Evolutionary conservation across 176 grass and related monocot species (phyloP).

Genomic region (Musa troglodytarum): DNA sequence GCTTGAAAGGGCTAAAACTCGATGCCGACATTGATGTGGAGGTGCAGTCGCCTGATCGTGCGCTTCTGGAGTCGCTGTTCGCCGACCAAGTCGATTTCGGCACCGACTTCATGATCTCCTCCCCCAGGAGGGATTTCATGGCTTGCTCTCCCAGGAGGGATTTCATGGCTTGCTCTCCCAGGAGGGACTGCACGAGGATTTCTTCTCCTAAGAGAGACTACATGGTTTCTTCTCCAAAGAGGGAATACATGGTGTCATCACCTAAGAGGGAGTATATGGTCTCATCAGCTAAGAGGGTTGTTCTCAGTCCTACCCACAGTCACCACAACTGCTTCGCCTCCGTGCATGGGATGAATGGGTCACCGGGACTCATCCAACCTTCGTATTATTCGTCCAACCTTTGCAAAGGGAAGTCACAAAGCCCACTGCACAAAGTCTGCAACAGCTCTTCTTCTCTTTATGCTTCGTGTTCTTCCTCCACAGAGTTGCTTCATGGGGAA

Average conservation of each 20-base stretch:
- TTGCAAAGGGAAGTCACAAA: slow-evolving; percentile 37
- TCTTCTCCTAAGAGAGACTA: slow-evolving; percentile 46
- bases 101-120: slow-evolving; percentile 50
- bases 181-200: slow-evolving; percentile 39
- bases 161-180: slow-evolving; percentile 40
- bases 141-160: slow-evolving; percentile 39
- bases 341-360: slow-evolving; percentile 12
- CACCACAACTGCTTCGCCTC: slow-evolving; percentile 4
- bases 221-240: slow-evolving; percentile 43
- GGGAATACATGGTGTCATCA: slow-evolving; percentile 37
- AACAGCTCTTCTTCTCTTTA: slow-evolving; percentile 34
- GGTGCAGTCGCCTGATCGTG: slow-evolving; percentile 50
- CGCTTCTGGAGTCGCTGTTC: slow-evolving; percentile 53
- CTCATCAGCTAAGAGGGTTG: neutral
- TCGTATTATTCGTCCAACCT: slow-evolving; percentile 9
- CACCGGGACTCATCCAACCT: slow-evolving; percentile 3
- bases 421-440: slow-evolving; percentile 48
- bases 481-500: slow-evolving; percentile 21
- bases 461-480: slow-evolving; percentile 24
- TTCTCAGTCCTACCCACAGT: neutral
- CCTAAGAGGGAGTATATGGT: slow-evolving; percentile 23
- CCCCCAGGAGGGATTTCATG: slow-evolving; percentile 44
- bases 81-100: slow-evolving; percentile 38
- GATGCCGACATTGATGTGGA: slow-evolving; percentile 37
- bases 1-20: slow-evolving; percentile 34